Evolutionary conservation across 352 stramenopile species (phyloP), one percentile per base, ranked within the genome.

Genomic region (Hyaloperonospora brassicae): DNA sequence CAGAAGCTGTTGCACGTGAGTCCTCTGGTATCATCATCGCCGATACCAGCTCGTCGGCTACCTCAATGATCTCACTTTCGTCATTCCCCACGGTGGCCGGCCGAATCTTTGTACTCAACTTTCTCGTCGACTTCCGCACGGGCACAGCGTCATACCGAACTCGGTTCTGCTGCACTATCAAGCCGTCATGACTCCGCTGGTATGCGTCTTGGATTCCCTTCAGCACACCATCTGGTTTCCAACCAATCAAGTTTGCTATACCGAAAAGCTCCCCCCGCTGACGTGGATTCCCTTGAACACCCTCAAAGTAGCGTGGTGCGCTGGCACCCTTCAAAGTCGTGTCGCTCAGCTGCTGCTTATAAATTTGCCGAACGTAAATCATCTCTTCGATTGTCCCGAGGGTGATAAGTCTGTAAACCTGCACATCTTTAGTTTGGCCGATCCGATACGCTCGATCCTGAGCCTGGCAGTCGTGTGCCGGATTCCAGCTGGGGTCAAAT

Each of bases 401-500:
- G 27, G 80, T 93, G 55, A 95, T 88, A 23, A 94, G 52, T 10
- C 86, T 67, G 55, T 92, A 94, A 21, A 93, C 79, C 42, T 92
- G 68, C 0, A 95, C 86, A 53, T 93, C 74, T 39, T 87, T 87
- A 12, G 79, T 93, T 53, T 94, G 86, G 0, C 84, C 84, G 31
- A 95, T 93, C 11, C 86, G 79, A 55, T 92, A 95, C 9, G 82
- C 84, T 34, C 86, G 74, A 53, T 91, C 80, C 51, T 91, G 79
- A 3, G 82, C 84, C 53, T 95, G 86, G 36, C 72, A 87, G 40
- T 95, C 86, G 40, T 93, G 76, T 2, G 84, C 76, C 30, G 86
- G 86, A 53, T 95, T 95, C 86, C 86, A 95, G 24, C 74, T 87
- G 14, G 86, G 86, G 45, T 93, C 86, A 59, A 93, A 91, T 22